phyloP scores from a whole-genome alignment of 306 rosid species.

The Vicia villosa region DNA sequence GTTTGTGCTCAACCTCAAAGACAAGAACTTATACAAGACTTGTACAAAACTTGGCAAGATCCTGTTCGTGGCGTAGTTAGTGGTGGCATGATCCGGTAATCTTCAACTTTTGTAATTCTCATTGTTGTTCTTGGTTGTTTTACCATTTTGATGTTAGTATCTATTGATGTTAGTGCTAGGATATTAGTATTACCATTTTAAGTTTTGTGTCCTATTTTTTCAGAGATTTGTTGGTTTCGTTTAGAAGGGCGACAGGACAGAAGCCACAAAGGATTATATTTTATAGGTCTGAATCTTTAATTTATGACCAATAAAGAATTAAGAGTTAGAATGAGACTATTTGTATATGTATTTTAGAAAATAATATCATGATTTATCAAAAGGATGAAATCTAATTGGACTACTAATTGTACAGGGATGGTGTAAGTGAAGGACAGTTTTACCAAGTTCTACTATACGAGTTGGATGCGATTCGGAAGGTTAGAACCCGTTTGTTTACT shows the following conservation, averaged over 20 bases:
- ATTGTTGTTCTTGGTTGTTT: neutral
- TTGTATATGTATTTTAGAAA: neutral
- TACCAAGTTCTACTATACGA: slow-evolving; percentile 91
- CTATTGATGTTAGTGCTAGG: slow-evolving; percentile 1
- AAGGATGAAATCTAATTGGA: neutral
- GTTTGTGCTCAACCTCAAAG: slow-evolving; percentile 96
- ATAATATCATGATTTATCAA: neutral
- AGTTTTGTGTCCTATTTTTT: slow-evolving; percentile 21
- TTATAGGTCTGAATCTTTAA: slow-evolving; percentile 61
- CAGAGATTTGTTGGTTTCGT: slow-evolving; percentile 92
- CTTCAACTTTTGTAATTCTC: neutral
- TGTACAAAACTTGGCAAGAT: slow-evolving; percentile 92
- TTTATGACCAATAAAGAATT: neutral
- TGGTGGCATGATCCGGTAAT: slow-evolving; percentile 93
- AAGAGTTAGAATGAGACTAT: no score
- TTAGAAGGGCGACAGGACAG: slow-evolving; percentile 91
- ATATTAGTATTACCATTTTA: slow-evolving; percentile 15
- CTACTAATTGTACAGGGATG: slow-evolving; percentile 60
- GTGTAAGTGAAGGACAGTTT: slow-evolving; percentile 96
- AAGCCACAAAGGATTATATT: slow-evolving; percentile 91
- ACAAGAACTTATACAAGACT: slow-evolving; percentile 92
- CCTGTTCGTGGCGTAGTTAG: slow-evolving; percentile 75
- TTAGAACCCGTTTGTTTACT: slow-evolving; percentile 27
- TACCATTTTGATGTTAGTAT: no score
- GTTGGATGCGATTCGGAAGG: slow-evolving; percentile 94